Percentiles rank a stretch among this genome's conserved stretches.
These are phyloP conservation scores for Corinectria fuckeliana DNA, from an alignment of 2,329 filamentous ascomycete species.

Conservation along the genomic window DNA sequence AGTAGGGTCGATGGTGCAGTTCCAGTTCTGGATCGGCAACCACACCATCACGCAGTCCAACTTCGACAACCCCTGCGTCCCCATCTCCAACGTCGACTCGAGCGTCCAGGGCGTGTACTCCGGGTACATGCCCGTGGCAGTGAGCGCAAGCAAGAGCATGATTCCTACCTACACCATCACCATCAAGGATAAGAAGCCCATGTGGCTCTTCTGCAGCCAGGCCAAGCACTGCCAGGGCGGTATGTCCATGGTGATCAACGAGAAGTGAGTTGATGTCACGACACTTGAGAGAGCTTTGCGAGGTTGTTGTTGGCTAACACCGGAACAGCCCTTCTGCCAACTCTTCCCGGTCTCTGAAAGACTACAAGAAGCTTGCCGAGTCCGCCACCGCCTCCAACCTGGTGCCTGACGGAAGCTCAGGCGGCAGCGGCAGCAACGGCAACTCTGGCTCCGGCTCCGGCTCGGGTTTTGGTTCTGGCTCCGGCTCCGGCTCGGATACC, in stretches of 20 bases:
- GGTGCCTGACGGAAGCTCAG: slow-evolving; percentile 22
- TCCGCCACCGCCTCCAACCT: slow-evolving; percentile 37
- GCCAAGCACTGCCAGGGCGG: slow-evolving; percentile 75
- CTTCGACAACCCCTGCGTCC: slow-evolving; percentile 74
- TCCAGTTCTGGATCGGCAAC: slow-evolving; percentile 72
- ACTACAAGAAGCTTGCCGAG: slow-evolving; percentile 53
- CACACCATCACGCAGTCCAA: slow-evolving; percentile 82
- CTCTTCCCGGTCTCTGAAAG: slow-evolving; percentile 56
- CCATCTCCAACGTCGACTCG: slow-evolving; percentile 60
- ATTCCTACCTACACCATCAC: slow-evolving; percentile 74
- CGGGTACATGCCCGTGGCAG: slow-evolving; percentile 69
- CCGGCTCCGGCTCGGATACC: slow-evolving; percentile 4
- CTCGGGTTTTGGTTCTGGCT: slow-evolving; percentile 12
- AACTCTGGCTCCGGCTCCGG: slow-evolving; percentile 19
- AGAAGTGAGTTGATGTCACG: slow-evolving; percentile 68
- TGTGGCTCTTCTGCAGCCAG: slow-evolving; percentile 83
- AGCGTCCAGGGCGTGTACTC: slow-evolving; percentile 68
- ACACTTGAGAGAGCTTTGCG: no score
- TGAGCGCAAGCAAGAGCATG: slow-evolving; percentile 54
- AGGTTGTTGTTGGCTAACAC: slow-evolving; percentile 11
- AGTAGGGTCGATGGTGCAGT: slow-evolving; percentile 70
- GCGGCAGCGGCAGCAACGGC: slow-evolving; percentile 21
- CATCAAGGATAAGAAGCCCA: slow-evolving; percentile 71
- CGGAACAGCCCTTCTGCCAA: slow-evolving; percentile 55
- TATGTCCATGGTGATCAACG: slow-evolving; percentile 80